Base-by-base conservation (phyloP, 768 basidiomycete genomes). In the Russula lepida region DNA sequence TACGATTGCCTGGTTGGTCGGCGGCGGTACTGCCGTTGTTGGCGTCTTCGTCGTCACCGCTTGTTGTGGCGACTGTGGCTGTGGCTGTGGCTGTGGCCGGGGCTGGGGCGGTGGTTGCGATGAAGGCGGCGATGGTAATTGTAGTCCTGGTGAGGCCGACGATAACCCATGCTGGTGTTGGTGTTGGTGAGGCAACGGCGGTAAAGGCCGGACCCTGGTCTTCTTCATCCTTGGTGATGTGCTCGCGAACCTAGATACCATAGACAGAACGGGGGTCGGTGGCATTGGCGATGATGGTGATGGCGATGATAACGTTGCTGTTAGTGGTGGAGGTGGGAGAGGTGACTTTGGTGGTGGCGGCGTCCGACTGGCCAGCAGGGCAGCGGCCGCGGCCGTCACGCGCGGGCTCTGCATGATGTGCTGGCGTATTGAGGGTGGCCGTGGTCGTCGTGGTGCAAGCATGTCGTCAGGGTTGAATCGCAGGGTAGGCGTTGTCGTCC, bases 401-500 rank as follows among this genome's bases (percentile, higher is more conserved):
- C 39, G 49, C 13, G 23, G 46, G 46, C 25, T 25, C 13, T 13
- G 49, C 5, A 11, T 11, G 43, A 44, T 44, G 43, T 44, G 43
- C 21, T 44, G 43, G 43, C 43, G 9, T 21, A 44, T 9, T 4
- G 43, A 44, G 21, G 43, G 43, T 9, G 23, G 49, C 2, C 7
- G 49, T 11, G 49, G 30, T 11, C 25, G 23, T 1, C 17, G 25
- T 8, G 54, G 54, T 3, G 62, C 56, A 39, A 63, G 25, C 62
- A 58, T 63, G 47, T 58, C 52, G 17, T 63, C 52, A 0, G 56
- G 19, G 27, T 63, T 63, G 39, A 63, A 63, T 12, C 33, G 50
- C 30, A 11, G 3, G 6, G 19, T 12, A 3, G 11, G 25, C 8
- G 43, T 19, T 1, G 49, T n/a, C 1, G 11, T 2, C 13, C 56